These are phyloP conservation scores for Crithidia mellificae DNA, from an alignment of 208 protist species.

Conservation along the genomic window DNA sequence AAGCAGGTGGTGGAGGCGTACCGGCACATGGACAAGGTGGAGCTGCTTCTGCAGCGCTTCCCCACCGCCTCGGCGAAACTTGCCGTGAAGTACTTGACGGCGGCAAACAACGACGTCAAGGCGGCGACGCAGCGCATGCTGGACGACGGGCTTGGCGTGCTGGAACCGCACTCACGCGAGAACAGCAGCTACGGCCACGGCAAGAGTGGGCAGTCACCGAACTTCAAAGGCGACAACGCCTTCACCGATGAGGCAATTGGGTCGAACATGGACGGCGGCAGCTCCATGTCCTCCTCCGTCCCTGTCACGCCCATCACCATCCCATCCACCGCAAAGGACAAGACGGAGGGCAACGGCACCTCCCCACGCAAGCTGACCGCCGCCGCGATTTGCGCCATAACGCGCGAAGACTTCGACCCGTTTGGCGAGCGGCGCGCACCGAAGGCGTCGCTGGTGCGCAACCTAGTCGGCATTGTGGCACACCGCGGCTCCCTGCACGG, in stretches of 20 bases:
- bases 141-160: constrained; percentile 27
- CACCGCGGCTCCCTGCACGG: constrained; percentile 82
- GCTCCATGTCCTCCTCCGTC: constrained; percentile 9
- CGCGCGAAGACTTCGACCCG: constrained; percentile 36
- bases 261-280: constrained; percentile 21
- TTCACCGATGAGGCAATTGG: constrained; percentile 15
- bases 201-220: background rate
- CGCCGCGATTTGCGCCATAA: constrained; percentile 17
- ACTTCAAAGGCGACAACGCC: constrained; percentile 6
- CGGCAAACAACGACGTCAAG: constrained; percentile 30
- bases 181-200: constrained; percentile 13
- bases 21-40: constrained; percentile 26
- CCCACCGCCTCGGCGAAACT: constrained; percentile 16
- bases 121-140: constrained; percentile 31
- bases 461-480: constrained; percentile 78
- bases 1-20: constrained; percentile 44
- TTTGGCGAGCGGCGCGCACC: constrained; percentile 30
- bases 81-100: constrained; percentile 23
- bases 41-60: constrained; percentile 49
- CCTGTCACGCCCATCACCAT: constrained; percentile 1
- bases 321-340: background rate
- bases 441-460: constrained; percentile 43
- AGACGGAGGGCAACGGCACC: background rate
- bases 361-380: background rate
- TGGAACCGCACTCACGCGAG: constrained; percentile 16